Evolutionary conservation across 768 basidiomycete species (phyloP).

Genomic region (Lanmaoa rubissima): DNA sequence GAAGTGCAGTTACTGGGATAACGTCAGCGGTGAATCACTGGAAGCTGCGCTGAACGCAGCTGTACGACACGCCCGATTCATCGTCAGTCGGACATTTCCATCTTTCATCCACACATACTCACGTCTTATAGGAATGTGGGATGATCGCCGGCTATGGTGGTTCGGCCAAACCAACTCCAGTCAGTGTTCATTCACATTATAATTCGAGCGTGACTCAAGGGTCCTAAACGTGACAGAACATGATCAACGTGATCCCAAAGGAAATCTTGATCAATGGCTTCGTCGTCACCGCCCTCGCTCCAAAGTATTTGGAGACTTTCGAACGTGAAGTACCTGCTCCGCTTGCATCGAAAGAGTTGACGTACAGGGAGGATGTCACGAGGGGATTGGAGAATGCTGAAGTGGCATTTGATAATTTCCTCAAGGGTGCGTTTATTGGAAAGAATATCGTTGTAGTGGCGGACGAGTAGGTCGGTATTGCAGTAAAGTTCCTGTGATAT

Average conservation of each 20-base stretch:
- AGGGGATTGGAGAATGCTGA: conserved; percentile 40
- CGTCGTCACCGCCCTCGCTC: conserved; percentile 27
- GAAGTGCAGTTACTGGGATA: conserved; percentile 34
- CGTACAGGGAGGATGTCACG: conserved; percentile 43
- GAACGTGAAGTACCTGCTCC: conserved; percentile 38
- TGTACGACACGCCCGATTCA: conserved; percentile 45
- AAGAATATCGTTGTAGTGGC: conserved; percentile 7
- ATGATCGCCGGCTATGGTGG: conserved; percentile 7
- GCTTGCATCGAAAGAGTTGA: conserved; percentile 29
- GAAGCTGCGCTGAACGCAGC: conserved; percentile 54
- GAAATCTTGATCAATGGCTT: conserved; percentile 48
- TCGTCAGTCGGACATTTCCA: conserved; percentile 25
- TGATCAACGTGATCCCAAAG: conserved; percentile 36
- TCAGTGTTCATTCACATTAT: neutral
- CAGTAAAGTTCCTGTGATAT: neutral
- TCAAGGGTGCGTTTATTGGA: conserved; percentile 6
- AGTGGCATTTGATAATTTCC: conserved; percentile 3
- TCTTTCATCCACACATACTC: no score
- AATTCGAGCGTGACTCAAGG: neutral
- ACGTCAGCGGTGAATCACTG: conserved; percentile 58
- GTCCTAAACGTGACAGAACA: conserved; percentile 28
- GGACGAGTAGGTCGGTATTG: neutral
- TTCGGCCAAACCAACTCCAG: neutral
- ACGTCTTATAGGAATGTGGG: conserved; percentile 32
- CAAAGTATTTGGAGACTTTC: conserved; percentile 43